Percentiles rank a stretch among this genome's conserved stretches.
phyloP scores from a whole-genome alignment of 163 green algal genomes.

The Chlorella variabilis region DNA sequence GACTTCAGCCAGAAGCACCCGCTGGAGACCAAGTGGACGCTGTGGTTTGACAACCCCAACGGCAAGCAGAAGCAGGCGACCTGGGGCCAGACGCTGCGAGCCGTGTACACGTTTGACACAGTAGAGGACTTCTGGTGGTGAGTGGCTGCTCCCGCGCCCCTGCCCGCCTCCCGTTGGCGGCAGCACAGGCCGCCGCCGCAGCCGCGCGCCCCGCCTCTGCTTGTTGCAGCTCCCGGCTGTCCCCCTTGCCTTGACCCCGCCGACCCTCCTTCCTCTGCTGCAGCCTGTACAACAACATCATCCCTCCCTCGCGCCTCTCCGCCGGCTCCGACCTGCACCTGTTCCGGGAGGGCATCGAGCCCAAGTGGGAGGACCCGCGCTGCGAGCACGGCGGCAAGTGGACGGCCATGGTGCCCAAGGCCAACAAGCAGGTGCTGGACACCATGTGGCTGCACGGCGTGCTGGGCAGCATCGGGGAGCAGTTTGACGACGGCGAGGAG shows the following conservation, averaged over 20 bases:
- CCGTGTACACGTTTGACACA: conserved; percentile 96
- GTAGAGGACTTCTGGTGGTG: conserved; percentile 99
- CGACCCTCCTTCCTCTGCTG: conserved; percentile 1
- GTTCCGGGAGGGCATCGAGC: conserved; percentile 98
- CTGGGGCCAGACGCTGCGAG: conserved; percentile 90
- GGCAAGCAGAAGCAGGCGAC: conserved; percentile 84
- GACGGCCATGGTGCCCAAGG: conserved; percentile 83
- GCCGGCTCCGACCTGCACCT: conserved; percentile 93
- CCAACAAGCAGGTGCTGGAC: conserved; percentile 80
- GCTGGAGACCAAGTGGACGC: conserved; percentile 93
- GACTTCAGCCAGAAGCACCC: conserved; percentile 79
- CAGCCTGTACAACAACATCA: conserved; percentile 99
- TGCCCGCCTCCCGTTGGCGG: background rate
- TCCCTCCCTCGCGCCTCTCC: conserved; percentile 88
- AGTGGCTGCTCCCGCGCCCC: conserved; percentile 37
- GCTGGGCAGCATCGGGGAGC: conserved; percentile 97
- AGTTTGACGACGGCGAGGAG: conserved; percentile 96
- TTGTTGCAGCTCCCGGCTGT: background rate
- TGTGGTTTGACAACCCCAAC: conserved; percentile 98
- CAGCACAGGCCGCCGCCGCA: background rate
- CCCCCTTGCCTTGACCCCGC: background rate
- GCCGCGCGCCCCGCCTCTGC: too few relatives aligned
- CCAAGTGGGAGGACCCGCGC: conserved; percentile 98
- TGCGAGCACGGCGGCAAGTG: conserved; percentile 94
- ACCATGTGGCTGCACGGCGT: conserved; percentile 94